phyloP scores from a whole-genome alignment of 1,284 basidiomycete genomes.

The Clitocybe nebularis region DNA sequence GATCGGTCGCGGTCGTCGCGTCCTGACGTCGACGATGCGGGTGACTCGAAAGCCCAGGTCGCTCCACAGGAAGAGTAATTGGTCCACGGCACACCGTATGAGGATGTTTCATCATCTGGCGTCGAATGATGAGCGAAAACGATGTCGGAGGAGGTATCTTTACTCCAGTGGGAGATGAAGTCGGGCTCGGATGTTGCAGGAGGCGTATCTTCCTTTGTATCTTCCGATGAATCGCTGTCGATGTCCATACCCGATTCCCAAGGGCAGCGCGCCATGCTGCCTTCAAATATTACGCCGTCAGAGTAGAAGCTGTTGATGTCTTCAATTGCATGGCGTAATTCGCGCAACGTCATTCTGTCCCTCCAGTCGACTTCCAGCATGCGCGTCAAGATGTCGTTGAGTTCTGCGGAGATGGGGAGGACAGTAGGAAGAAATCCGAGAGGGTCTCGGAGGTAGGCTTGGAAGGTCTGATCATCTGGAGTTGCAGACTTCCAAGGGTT shows the following conservation, averaged over 20 bases:
- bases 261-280: slow-evolving; percentile 77
- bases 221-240: slow-evolving; percentile 48
- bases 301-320: slow-evolving; percentile 69
- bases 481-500: slow-evolving; percentile 99
- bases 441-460: slow-evolving; percentile 67
- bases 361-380: slow-evolving; percentile 76
- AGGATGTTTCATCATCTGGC: slow-evolving; percentile 31
- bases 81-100: slow-evolving; percentile 31
- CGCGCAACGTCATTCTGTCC: slow-evolving; percentile 62
- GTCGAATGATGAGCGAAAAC: slow-evolving; percentile 46
- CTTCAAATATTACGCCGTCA: slow-evolving; percentile 71
- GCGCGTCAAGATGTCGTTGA: slow-evolving; percentile 62
- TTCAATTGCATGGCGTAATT: slow-evolving; percentile 70
- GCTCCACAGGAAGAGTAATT: slow-evolving; percentile 20
- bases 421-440: slow-evolving; percentile 65
- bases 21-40: slow-evolving; percentile 19
- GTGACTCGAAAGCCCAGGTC: slow-evolving; percentile 23
- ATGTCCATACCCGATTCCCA: slow-evolving; percentile 76
- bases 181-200: slow-evolving; percentile 29
- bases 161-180: slow-evolving; percentile 56
- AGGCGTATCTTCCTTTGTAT: slow-evolving; percentile 27
- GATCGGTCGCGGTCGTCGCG: slow-evolving; percentile 14
- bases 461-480: slow-evolving; percentile 70
- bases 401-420: slow-evolving; percentile 69
- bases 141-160: slow-evolving; percentile 61